phyloP scores from a whole-genome alignment of 1,139 yeast species.

The Blastobotrys arbuscula region DNA sequence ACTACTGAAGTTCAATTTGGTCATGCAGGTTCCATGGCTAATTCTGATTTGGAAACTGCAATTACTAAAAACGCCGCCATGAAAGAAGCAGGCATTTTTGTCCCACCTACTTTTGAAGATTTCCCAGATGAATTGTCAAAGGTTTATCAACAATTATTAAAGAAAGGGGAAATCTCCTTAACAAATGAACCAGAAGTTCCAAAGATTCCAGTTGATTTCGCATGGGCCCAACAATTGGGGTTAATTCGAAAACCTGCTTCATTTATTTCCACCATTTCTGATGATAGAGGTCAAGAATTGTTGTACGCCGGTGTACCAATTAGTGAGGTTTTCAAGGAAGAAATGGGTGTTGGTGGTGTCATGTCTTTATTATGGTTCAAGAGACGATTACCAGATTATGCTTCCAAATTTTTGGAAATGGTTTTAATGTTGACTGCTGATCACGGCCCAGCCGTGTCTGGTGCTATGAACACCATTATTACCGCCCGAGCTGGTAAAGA shows the following conservation, averaged over 20 bases:
- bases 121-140: constrained; percentile 38
- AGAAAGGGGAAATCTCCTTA: constrained; percentile 37
- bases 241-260: constrained; percentile 45
- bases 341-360: constrained; percentile 45
- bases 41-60: constrained; percentile 43
- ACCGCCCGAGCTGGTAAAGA: constrained; percentile 47
- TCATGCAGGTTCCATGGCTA: constrained; percentile 46
- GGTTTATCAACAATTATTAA: constrained; percentile 37
- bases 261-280: constrained; percentile 44
- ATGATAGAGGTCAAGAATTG: constrained; percentile 45
- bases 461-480: constrained; percentile 46
- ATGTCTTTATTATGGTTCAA: constrained; percentile 45
- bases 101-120: constrained; percentile 44
- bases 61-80: constrained; percentile 41
- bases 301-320: constrained; percentile 45
- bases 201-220: constrained; percentile 44
- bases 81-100: constrained; percentile 43
- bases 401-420: constrained; percentile 44
- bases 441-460: constrained; percentile 46
- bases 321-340: constrained; percentile 44
- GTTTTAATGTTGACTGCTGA: constrained; percentile 46
- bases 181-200: constrained; percentile 42
- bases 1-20: constrained; percentile 47
- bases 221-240: constrained; percentile 46
- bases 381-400: constrained; percentile 41